Evolutionary conservation across 495 filamentous ascomycete genomes (phyloP), one percentile per base, ranked within the genome.

Genomic region (Cenococcum geophilum): DNA sequence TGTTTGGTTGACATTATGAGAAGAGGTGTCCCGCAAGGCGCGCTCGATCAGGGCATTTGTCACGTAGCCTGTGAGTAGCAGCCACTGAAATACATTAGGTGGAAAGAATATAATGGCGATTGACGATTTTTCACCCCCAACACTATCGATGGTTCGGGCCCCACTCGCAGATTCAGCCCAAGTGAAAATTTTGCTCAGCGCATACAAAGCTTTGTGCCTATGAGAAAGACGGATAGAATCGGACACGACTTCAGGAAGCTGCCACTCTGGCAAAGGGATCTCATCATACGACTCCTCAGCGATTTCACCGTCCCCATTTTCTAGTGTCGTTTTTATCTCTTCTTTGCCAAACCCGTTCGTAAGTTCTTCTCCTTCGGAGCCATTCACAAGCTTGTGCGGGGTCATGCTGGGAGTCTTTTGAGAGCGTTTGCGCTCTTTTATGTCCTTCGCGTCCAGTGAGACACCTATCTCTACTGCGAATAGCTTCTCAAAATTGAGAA

Each of bases 101-200:
- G 72, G 62, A 43, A 65, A 71, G 23, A 75, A 74, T 9, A 50
- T 35, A 36, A 75, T 59, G 21, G 45, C 37, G 11, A 75, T 58
- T 34, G 32, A 43, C 10, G 36, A 37, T 36, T 53, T 25, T 18
- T 25, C 64, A n/a, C 65, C 40, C 11, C 60, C 63, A 57, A 69
- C 70, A 1, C 37, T 10, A 60, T 58, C 22, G 21, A 25, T 12
- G 51, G 23, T 36, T 63, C 60, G 8, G 75, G 65, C 43, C 76
- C 66, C 37, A 76, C 60, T 5, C 4, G 1, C 9, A 10, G 10
- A 45, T 0, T 4, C 12, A 32, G 18, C 18, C 59, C 55, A 67
- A 11, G 72, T 57, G 64, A 86, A 85, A 5, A 86, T 80, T 54
- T 78, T 78, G 0, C 80, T 75, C 5, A 86, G 63, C 27, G 82